Conservation (phyloP, 2,329 filamentous ascomycete species). For the Graphilbum sp. region DNA sequence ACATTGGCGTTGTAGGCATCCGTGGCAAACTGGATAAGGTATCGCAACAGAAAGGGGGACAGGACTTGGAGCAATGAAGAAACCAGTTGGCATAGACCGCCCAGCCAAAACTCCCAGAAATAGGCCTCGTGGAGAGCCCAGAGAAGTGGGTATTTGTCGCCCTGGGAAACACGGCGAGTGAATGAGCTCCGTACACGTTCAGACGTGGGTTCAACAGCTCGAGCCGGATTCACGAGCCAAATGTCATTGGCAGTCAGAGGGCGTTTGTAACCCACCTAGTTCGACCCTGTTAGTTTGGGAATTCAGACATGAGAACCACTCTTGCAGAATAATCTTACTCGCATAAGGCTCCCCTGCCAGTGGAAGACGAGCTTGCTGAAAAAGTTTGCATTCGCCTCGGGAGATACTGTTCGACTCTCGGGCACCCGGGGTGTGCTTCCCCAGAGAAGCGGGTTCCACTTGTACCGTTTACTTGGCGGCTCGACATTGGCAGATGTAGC, state of each 20-base stretch:
- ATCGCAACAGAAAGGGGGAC: constrained; percentile 71
- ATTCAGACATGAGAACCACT: too few species aligned
- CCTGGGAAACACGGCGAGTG: constrained; percentile 45
- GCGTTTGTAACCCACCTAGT: constrained; percentile 66
- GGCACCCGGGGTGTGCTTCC: constrained; percentile 38
- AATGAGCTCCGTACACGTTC: constrained; percentile 52
- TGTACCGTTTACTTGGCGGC: not conserved
- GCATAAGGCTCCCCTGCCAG: constrained; percentile 86
- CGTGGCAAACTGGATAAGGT: constrained; percentile 70
- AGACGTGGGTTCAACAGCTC: constrained; percentile 55
- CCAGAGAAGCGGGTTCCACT: constrained; percentile 42
- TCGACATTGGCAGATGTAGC: not conserved
- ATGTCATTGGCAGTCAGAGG: constrained; percentile 72
- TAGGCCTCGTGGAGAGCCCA: constrained; percentile 80
- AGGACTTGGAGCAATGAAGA: constrained; percentile 66
- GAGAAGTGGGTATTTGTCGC: constrained; percentile 57
- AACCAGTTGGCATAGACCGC: constrained; percentile 59
- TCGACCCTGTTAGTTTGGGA: not conserved
- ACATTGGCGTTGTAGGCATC: constrained; percentile 56
- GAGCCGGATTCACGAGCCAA: constrained; percentile 71
- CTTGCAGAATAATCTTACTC: constrained; percentile 27
- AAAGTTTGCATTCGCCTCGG: constrained; percentile 57
- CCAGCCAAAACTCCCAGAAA: constrained; percentile 68
- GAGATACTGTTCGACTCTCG: constrained; percentile 34
- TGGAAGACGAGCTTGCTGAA: constrained; percentile 67